Percentiles rank a stretch among this genome's conserved stretches.
Evolutionary conservation across 768 basidiomycete genomes (phyloP).

Genomic region (Tephrocybe sp.): DNA sequence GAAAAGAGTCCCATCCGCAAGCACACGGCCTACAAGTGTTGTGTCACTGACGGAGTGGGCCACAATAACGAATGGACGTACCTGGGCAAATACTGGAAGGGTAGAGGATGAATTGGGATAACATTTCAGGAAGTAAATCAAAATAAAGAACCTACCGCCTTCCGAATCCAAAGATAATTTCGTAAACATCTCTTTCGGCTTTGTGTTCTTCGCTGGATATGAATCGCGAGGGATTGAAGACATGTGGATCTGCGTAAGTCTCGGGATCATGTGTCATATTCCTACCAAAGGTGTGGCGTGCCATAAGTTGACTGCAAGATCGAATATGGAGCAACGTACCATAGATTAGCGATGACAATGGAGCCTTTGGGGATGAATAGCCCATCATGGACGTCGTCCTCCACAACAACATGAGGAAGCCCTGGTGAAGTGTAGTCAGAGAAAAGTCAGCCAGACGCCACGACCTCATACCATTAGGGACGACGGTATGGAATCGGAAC

Average conservation of each 20-base stretch:
- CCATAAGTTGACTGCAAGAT: neutral
- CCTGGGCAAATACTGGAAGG: too few species aligned
- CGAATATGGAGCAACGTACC: conserved; percentile 8
- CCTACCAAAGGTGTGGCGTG: conserved; percentile 15
- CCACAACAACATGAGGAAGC: conserved; percentile 26
- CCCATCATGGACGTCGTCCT: conserved; percentile 23
- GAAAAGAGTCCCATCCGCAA: conserved; percentile 5
- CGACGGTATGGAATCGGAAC: conserved; percentile 3
- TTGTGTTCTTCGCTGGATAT: conserved; percentile 1
- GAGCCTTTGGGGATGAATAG: conserved; percentile 27
- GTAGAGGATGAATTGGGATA: too few species aligned
- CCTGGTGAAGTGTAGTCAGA: too few species aligned
- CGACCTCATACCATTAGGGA: neutral
- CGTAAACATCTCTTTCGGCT: conserved; percentile 34
- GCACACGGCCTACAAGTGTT: neutral
- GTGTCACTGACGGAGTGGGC: neutral
- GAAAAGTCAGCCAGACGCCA: too few species aligned
- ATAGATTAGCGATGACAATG: too few species aligned
- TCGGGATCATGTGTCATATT: conserved; percentile 21
- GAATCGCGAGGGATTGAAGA: conserved; percentile 22
- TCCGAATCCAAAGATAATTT: conserved; percentile 47
- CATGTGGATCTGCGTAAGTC: conserved; percentile 17
- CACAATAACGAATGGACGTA: too few species aligned
- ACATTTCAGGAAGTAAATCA: too few species aligned
- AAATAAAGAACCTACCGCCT: conserved; percentile 31